phyloP scores from a whole-genome alignment of 306 rosid species.

The Hippophae rhamnoides region DNA sequence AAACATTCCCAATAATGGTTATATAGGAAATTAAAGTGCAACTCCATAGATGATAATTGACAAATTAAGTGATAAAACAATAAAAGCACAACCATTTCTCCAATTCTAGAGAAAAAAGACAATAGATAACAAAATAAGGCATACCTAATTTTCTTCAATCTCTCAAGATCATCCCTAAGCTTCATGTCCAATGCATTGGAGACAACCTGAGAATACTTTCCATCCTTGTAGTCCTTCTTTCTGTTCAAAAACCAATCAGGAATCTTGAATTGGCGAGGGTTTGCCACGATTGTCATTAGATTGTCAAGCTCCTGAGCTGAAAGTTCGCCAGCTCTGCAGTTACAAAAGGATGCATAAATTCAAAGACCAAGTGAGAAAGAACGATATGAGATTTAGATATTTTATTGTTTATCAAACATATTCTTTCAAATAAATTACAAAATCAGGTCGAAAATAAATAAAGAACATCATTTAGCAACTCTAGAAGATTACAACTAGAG shows the following conservation, averaged over 20 bases:
- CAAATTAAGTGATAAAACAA: no score
- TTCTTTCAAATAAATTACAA: no score
- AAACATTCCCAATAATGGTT: no score
- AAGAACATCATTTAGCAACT: no score
- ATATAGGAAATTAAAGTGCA: no score
- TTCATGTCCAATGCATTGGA: slow-evolving; percentile 79
- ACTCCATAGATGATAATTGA: no score
- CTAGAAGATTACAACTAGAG: no score
- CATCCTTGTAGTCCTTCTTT: slow-evolving; percentile 76
- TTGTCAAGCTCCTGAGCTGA: slow-evolving; percentile 51
- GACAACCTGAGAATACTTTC: slow-evolving; percentile 59
- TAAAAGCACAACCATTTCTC: no score
- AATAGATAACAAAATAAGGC: background rate
- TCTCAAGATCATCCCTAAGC: slow-evolving; percentile 77
- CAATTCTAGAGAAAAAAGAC: no score
- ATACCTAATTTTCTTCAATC: slow-evolving; percentile 81
- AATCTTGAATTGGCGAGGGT: slow-evolving; percentile 63
- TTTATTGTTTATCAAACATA: no score
- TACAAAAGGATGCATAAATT: slow-evolving; percentile 2
- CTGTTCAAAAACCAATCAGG: slow-evolving; percentile 78
- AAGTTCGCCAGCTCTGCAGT: slow-evolving; percentile 60
- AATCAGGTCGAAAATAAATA: no score
- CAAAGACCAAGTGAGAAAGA: background rate
- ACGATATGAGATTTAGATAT: background rate
- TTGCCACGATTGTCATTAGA: slow-evolving; percentile 47